Conservation (phyloP, 371 early-diverging fungal genomes). For the Mucor racemosus region DNA sequence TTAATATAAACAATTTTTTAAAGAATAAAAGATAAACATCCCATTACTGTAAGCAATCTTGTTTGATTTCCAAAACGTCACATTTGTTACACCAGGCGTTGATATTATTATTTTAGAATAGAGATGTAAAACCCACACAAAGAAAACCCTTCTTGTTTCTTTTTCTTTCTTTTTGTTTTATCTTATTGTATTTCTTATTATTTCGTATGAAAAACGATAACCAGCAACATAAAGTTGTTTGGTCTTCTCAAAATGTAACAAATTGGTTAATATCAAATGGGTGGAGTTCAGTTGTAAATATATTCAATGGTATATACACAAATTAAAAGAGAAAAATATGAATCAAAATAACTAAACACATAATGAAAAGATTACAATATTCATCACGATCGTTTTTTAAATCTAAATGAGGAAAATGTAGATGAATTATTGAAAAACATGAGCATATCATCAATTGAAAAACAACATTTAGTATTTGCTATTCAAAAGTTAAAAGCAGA, state of each 20-base stretch:
- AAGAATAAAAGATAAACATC: too few species aligned
- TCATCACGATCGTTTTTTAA: constrained; percentile 24
- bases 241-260: constrained; percentile 22
- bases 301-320: constrained; percentile 15
- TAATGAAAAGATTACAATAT: constrained; percentile 19
- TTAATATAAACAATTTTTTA: too few species aligned
- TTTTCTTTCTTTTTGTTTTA: constrained; percentile 1
- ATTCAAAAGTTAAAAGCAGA: constrained; percentile 26
- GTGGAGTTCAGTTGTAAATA: constrained; percentile 14
- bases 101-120: neutral
- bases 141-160: neutral
- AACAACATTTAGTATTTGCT: constrained; percentile 17
- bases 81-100: constrained; percentile 15
- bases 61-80: constrained; percentile 14
- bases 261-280: constrained; percentile 24
- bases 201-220: constrained; percentile 15
- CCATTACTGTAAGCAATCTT: neutral
- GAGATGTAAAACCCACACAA: constrained; percentile 3
- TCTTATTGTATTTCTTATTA: constrained; percentile 5
- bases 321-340: neutral
- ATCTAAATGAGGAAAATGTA: constrained; percentile 18
- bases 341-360: neutral
- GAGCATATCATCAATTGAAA: constrained; percentile 11
- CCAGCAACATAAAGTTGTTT: constrained; percentile 14
- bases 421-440: constrained; percentile 16